Evolutionary conservation across 768 basidiomycete genomes (phyloP), one percentile per base, ranked within the genome.

Genomic region (Mycena capillaripes): DNA sequence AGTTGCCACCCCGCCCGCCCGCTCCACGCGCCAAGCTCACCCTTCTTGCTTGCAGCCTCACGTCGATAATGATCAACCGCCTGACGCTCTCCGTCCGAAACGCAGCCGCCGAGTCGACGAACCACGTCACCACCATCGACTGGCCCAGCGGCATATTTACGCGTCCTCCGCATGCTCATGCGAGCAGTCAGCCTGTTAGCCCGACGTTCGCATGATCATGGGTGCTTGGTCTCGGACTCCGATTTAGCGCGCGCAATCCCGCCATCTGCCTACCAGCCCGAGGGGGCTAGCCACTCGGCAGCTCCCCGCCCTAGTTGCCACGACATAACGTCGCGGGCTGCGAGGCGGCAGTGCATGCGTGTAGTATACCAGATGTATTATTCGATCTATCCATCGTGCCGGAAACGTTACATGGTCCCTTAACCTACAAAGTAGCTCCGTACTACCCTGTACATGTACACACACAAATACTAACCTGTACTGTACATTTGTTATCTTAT

Each of bases 1-100:
- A 55, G 71, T 67, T 25, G 46, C 52, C n/a, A n/a, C 6, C 30
- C 27, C 44, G 36, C 29, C 61, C n/a, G 17, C 16, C 4, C 12
- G 29, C 29, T 29, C 10, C 12, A 23, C 3, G n/a, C n/a, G 21
- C 19, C 5, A 8, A 14, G 42, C 60, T 61, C 19, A 46, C 19
- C 60, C 44, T 3, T n/a, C 17, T 5, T 21, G 44, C 46, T 25
- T 17, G 27, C 32, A 80, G 78, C 42, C 57, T 81, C 17, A 81
- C 79, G 32, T 79, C 80, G 23, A 75, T 81, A 25, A 79, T 81
- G 80, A 79, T 81, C 58, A 78, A 71, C 60, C 77, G 80, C 30
- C 75, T 81, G 2, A 79, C 79, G 4, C 76, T 81, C 17, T 81
- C 80, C 34, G 65, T 81, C 17, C 75, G 80, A 27, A 66, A 70